Conservation (phyloP, 1,139 yeast genomes). For the Pichia sp. region DNA sequence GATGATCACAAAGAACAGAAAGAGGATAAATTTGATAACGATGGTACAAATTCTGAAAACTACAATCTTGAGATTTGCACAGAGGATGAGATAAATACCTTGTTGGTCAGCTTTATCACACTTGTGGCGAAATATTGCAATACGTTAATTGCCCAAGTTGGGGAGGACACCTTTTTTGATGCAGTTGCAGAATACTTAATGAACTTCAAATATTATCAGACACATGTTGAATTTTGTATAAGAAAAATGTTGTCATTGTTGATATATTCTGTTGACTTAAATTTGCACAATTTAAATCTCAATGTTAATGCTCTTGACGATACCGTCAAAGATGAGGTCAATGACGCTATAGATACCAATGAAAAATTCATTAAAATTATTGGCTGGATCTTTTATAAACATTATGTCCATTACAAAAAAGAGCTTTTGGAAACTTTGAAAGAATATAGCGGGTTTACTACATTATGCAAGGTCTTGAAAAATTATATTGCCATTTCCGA, state of each 20-base stretch:
- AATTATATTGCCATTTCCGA: constrained; percentile 24
- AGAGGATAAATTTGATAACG: background rate
- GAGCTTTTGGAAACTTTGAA: constrained; percentile 42
- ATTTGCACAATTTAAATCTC: constrained; percentile 35
- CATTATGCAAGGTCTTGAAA: constrained; percentile 24
- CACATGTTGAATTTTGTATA: constrained; percentile 39
- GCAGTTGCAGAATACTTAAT: constrained; percentile 30
- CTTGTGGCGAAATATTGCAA: constrained; percentile 29
- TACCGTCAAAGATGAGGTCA: constrained; percentile 22
- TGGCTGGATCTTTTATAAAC: constrained; percentile 47
- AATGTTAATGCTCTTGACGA: constrained; percentile 29
- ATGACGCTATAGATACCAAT: constrained; percentile 22
- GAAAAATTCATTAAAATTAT: constrained; percentile 33
- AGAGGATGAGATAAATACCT: constrained; percentile 31
- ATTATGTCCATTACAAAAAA: constrained; percentile 40
- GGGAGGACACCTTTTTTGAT: constrained; percentile 27
- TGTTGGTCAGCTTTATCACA: constrained; percentile 31
- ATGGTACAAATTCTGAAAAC: background rate
- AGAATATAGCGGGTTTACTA: constrained; percentile 47
- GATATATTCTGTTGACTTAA: constrained; percentile 36
- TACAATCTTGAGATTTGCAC: constrained; percentile 18
- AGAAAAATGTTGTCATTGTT: constrained; percentile 44
- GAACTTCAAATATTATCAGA: constrained; percentile 35
- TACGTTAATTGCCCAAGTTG: constrained; percentile 17
- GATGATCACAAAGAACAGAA: constrained; percentile 1